Conservation (phyloP, 2,329 filamentous ascomycete species). For the Stachybotrys chlorohalonatus region DNA sequence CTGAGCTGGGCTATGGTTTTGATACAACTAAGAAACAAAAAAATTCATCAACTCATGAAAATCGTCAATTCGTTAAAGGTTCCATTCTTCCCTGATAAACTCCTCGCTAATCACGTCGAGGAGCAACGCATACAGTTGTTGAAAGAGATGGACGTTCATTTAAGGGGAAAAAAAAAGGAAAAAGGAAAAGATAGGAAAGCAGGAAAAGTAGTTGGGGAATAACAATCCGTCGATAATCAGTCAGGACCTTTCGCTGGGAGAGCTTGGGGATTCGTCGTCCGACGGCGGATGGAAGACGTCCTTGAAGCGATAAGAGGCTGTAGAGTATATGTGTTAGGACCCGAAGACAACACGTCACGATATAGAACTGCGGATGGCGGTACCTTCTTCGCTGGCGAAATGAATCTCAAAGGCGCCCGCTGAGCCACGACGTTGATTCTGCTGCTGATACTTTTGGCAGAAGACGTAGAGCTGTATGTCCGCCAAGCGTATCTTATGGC, state of each 20-base stretch:
- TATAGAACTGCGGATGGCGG: slow-evolving; percentile 3
- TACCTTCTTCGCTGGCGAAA: slow-evolving; percentile 35
- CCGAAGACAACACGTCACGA: not conserved
- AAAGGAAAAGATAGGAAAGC: not conserved
- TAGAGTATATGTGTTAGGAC: not conserved
- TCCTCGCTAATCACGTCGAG: not conserved
- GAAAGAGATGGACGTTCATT: not conserved
- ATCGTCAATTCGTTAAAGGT: slow-evolving; percentile 6
- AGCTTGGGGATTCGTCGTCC: slow-evolving; percentile 6
- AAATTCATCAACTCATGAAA: slow-evolving; percentile 14
- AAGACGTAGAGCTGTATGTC: slow-evolving; percentile 52
- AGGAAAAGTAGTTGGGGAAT: too few species aligned
- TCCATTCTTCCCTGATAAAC: not conserved
- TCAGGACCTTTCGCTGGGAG: not conserved
- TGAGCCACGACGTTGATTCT: slow-evolving; percentile 39
- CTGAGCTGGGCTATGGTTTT: slow-evolving; percentile 8
- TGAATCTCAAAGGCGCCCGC: slow-evolving; percentile 40
- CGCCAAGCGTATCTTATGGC: slow-evolving; percentile 39
- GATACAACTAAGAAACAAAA: slow-evolving; percentile 6
- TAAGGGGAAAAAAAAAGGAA: not conserved
- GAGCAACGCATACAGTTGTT: not conserved
- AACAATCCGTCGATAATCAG: too few species aligned
- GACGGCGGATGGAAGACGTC: slow-evolving; percentile 26
- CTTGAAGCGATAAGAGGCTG: slow-evolving; percentile 25
- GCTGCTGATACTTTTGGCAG: slow-evolving; percentile 44